Percentiles rank a stretch among this genome's conserved stretches.
Evolutionary conservation across 1,284 basidiomycete genomes (phyloP).

Genomic region (Xerocomus nothofagi): DNA sequence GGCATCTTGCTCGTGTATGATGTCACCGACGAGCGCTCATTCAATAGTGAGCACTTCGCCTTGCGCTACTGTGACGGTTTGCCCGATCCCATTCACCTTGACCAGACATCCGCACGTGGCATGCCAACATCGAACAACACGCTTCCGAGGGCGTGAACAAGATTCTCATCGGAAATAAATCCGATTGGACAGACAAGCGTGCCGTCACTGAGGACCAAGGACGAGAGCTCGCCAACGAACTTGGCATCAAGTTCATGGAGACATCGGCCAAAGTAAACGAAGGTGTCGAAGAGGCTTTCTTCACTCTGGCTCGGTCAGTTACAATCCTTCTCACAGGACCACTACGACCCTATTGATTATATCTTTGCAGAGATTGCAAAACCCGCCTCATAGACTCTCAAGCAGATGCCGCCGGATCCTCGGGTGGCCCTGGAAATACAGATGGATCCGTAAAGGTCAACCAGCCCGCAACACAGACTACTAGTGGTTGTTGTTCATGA

Average conservation of each 20-base stretch:
- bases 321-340: background rate
- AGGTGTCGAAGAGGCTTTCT: conserved; percentile 99
- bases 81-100: background rate
- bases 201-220: conserved; percentile 87
- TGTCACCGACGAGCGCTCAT: conserved; percentile 97
- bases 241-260: conserved; percentile 96
- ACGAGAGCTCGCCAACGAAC: conserved; percentile 79
- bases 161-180: conserved; percentile 99
- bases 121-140: conserved; percentile 98
- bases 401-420: conserved; percentile 58
- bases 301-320: conserved; percentile 88
- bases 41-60: conserved; percentile 75
- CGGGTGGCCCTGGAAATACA: conserved; percentile 40
- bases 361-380: conserved; percentile 83
- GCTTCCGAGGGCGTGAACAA: conserved; percentile 99
- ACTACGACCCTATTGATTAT: background rate
- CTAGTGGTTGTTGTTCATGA: conserved; percentile 60
- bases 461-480: conserved; percentile 48
- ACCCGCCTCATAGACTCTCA: conserved; percentile 95
- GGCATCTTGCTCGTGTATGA: conserved; percentile 99
- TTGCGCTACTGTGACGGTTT: conserved; percentile 5
- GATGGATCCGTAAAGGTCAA: conserved; percentile 68
- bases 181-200: conserved; percentile 97
- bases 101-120: conserved; percentile 97
- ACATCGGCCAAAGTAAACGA: conserved; percentile 98